These are phyloP conservation scores for Microbotryum silenes-acaulis DNA, from an alignment of 1,284 basidiomycete species.

Conservation along the genomic window DNA sequence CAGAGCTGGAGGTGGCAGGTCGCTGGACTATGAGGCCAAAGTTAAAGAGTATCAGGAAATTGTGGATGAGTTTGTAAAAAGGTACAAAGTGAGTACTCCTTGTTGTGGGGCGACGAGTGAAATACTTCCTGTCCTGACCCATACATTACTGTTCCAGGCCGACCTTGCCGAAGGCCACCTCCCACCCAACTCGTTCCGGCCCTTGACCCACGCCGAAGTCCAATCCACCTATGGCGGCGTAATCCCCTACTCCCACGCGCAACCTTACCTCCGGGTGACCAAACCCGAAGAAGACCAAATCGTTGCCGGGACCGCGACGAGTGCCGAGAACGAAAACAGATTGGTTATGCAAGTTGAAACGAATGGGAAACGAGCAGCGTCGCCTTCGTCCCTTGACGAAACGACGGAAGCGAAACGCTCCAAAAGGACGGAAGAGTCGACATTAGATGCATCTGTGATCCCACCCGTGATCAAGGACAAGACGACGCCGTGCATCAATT, in stretches of 20 bases:
- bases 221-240: constrained; percentile 30
- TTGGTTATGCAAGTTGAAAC: constrained; percentile 7
- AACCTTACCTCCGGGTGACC: constrained; percentile 41
- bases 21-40: constrained; percentile 42
- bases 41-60: constrained; percentile 55
- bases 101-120: neutral
- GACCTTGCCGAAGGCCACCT: constrained; percentile 23
- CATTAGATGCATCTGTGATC: constrained; percentile 5
- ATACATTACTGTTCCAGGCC: constrained; percentile 10
- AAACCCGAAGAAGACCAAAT: constrained; percentile 22
- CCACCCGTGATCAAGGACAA: neutral
- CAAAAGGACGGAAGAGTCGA: constrained; percentile 9
- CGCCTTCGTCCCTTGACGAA: neutral
- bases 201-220: constrained; percentile 26
- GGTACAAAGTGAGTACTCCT: constrained; percentile 53
- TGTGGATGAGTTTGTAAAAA: constrained; percentile 56
- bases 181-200: constrained; percentile 22
- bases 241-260: constrained; percentile 43
- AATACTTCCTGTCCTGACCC: neutral
- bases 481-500: constrained; percentile 2
- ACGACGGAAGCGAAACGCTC: neutral
- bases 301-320: too few species aligned
- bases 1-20: constrained; percentile 32
- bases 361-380: constrained; percentile 9
- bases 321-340: constrained; percentile 7